Evolutionary conservation across 2,329 filamentous ascomycete species (phyloP).

Genomic region (Domatiomyces globalis): DNA sequence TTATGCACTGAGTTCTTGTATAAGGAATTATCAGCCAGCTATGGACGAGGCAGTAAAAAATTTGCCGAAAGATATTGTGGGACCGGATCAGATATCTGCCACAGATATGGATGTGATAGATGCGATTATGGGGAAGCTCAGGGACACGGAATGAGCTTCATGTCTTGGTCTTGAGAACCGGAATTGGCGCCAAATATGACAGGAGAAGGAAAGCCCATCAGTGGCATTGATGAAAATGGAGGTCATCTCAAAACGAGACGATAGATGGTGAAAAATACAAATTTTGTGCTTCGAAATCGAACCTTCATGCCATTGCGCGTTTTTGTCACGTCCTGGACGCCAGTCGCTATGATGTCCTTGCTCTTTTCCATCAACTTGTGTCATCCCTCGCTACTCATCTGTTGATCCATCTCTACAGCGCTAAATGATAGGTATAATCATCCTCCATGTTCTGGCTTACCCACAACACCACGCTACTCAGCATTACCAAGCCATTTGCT

Average conservation of each 20-base stretch:
- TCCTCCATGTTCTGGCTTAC: slow-evolving; percentile 60
- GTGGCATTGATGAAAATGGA: neutral
- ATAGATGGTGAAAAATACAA: too few species aligned
- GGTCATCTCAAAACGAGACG: too few species aligned
- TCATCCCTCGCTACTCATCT: neutral
- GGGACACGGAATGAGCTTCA: slow-evolving; percentile 3
- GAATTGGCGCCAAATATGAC: too few species aligned
- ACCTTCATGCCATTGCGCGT: neutral
- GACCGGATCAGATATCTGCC: slow-evolving; percentile 56
- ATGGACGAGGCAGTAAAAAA: slow-evolving; percentile 52
- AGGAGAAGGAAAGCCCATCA: neutral
- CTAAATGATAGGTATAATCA: slow-evolving; percentile 56
- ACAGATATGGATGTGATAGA: slow-evolving; percentile 79
- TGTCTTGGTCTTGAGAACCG: too few species aligned
- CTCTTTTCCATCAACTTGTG: neutral
- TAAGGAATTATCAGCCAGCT: slow-evolving; percentile 76
- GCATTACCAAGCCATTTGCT: slow-evolving; percentile 51
- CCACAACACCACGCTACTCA: slow-evolving; percentile 54
- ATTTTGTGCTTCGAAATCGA: too few species aligned
- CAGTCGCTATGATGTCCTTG: neutral
- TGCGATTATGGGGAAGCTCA: slow-evolving; percentile 51
- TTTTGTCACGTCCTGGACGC: neutral
- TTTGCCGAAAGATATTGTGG: slow-evolving; percentile 47
- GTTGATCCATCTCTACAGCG: slow-evolving; percentile 32
- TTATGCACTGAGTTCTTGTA: slow-evolving; percentile 71